These are phyloP conservation scores for Russula emetica DNA, from an alignment of 768 basidiomycete species.

Conservation along the genomic window DNA sequence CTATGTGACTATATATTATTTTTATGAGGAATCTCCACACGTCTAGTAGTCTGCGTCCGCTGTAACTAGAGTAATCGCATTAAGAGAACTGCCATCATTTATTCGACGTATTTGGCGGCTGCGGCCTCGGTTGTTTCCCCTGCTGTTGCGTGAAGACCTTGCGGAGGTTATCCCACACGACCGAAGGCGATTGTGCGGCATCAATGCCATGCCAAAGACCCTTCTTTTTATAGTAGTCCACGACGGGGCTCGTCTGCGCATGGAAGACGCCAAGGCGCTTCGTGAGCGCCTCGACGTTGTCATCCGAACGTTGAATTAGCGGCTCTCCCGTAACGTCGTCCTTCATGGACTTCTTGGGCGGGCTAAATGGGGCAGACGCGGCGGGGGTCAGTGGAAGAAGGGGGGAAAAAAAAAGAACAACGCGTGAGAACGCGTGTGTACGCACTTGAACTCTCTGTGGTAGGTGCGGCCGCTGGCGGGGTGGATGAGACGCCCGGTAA, in stretches of 20 bases:
- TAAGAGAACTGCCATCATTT: background rate
- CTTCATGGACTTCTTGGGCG: conserved; percentile 91
- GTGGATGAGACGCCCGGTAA: conserved; percentile 95
- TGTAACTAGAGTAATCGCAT: conserved; percentile 2
- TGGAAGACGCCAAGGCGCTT: conserved; percentile 91
- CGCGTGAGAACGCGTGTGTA: background rate
- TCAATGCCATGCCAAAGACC: conserved; percentile 89
- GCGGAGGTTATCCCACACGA: conserved; percentile 85
- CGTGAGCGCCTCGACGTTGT: conserved; percentile 91
- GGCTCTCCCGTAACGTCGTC: conserved; percentile 97
- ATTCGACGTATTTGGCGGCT: conserved; percentile 8
- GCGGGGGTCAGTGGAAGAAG: background rate
- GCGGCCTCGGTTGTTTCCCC: background rate
- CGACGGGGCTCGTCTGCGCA: conserved; percentile 90
- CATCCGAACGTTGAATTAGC: conserved; percentile 94
- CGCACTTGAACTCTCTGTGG: conserved; percentile 92
- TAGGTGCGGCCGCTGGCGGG: conserved; percentile 85
- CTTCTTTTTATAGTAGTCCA: conserved; percentile 91
- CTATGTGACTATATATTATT: conserved; percentile 15
- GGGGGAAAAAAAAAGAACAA: background rate
- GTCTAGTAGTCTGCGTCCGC: conserved; percentile 11
- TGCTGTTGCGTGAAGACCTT: conserved; percentile 56
- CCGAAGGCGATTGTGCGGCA: conserved; percentile 85
- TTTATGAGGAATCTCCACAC: background rate
- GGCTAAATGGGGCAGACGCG: conserved; percentile 46